Conservation (phyloP, 208 protist species). For the Leishmania turanica region DNA sequence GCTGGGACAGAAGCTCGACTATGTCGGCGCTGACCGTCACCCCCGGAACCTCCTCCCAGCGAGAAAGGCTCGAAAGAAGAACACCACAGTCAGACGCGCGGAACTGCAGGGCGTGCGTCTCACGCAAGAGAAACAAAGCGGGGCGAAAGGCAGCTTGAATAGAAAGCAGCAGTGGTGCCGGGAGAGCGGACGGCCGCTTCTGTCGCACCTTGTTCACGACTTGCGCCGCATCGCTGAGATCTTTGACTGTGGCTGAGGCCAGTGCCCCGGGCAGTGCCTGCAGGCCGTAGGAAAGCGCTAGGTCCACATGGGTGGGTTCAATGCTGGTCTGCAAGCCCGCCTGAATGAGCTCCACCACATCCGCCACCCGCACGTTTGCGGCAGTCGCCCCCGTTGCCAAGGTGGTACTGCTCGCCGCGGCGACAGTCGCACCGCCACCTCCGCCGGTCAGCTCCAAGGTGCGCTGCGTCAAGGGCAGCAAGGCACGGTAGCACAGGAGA, state of each 20-base stretch:
- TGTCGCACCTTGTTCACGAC: slow-evolving; percentile 43
- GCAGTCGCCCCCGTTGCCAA: background rate
- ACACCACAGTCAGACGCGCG: slow-evolving; percentile 66
- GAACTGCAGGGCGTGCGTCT: slow-evolving; percentile 45
- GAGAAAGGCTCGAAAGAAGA: slow-evolving; percentile 56
- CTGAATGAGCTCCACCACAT: slow-evolving; percentile 26
- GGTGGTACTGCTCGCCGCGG: background rate
- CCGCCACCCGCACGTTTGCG: slow-evolving; percentile 11
- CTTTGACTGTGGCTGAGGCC: slow-evolving; percentile 36
- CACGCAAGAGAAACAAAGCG: slow-evolving; percentile 50
- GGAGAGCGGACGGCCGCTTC: slow-evolving; percentile 11
- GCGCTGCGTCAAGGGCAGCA: slow-evolving; percentile 18
- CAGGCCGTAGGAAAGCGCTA: slow-evolving; percentile 19
- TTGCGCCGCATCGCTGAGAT: slow-evolving; percentile 47
- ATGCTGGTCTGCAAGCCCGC: slow-evolving; percentile 15
- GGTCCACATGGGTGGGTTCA: slow-evolving; percentile 10
- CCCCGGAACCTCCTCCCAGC: slow-evolving; percentile 49
- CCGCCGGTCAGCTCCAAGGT: slow-evolving; percentile 3
- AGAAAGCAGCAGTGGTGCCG: slow-evolving; percentile 27
- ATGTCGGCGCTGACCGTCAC: slow-evolving; percentile 47
- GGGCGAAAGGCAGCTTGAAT: slow-evolving; percentile 55
- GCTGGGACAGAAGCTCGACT: slow-evolving; percentile 66
- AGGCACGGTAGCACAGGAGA: slow-evolving; percentile 23
- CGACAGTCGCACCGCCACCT: background rate
- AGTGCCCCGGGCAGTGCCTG: slow-evolving; percentile 16